phyloP scores from a whole-genome alignment of 1,284 basidiomycete species.

The Ganoderma sinense region DNA sequence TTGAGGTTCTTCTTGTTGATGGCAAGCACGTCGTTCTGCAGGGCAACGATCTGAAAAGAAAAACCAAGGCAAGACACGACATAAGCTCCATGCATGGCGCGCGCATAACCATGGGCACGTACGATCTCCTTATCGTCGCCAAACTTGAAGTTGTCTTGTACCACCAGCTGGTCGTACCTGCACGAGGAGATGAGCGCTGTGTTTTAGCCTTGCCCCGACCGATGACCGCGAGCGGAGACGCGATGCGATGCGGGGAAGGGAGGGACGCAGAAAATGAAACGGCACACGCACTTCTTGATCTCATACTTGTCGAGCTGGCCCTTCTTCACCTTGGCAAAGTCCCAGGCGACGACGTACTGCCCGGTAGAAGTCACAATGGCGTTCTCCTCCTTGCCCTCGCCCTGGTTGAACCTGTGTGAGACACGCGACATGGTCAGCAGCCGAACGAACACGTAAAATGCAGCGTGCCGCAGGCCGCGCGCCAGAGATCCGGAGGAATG shows the following conservation, averaged over 20 bases:
- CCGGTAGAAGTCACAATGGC: conserved; percentile 97
- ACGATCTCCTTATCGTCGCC: conserved; percentile 96
- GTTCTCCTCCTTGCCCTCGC: conserved; percentile 88
- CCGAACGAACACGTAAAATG: conserved; percentile 5
- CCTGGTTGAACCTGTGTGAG: conserved; percentile 87
- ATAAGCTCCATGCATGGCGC: conserved; percentile 1
- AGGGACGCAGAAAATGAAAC: neutral
- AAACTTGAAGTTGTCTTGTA: conserved; percentile 97
- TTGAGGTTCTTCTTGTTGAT: conserved; percentile 93
- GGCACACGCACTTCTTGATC: conserved; percentile 78
- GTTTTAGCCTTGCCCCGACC: conserved; percentile 15
- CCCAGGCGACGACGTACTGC: conserved; percentile 95
- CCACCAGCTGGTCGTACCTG: conserved; percentile 91
- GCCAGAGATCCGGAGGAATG: neutral
- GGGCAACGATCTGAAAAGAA: conserved; percentile 80
- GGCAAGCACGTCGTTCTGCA: conserved; percentile 93
- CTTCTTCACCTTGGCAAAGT: conserved; percentile 95
- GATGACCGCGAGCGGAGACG: conserved; percentile 4
- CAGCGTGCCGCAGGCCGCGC: neutral
- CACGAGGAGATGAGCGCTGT: conserved; percentile 21
- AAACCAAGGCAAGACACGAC: neutral
- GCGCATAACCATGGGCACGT: conserved; percentile 38
- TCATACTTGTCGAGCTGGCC: conserved; percentile 92
- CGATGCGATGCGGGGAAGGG: conserved; percentile 20
- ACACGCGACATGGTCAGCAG: neutral